A percentile compares a stretch with the other conserved stretches of the same genome.
Evolutionary conservation across 345 rosid species (phyloP).

Genomic region (Bretschneidera sinensis): DNA sequence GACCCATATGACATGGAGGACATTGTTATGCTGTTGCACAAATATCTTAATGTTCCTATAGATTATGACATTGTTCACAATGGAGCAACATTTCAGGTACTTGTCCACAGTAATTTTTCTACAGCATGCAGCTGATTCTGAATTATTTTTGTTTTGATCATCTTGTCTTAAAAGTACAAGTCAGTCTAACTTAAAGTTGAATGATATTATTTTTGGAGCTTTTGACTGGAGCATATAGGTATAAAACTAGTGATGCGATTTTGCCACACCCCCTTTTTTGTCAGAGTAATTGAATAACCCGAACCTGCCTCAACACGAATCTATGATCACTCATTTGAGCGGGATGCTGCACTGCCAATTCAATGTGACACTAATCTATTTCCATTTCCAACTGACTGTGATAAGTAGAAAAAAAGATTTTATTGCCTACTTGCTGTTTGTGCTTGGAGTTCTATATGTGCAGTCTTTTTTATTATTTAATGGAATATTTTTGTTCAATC

Average conservation of each 20-base stretch:
- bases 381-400: no score
- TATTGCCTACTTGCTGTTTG: no score
- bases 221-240: no score
- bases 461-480: no score
- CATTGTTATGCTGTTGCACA: conserved; percentile 71
- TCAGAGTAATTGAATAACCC: neutral
- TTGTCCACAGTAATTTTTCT: conserved; percentile 11
- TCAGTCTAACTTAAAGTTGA: neutral
- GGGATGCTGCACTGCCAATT: no score
- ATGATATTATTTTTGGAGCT: neutral
- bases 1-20: conserved; percentile 79
- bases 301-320: neutral
- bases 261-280: no score
- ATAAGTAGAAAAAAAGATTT: no score
- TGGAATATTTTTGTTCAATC: no score
- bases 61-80: conserved; percentile 86
- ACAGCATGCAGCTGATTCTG: neutral
- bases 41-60: conserved; percentile 61
- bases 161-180: conserved; percentile 3
- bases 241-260: no score
- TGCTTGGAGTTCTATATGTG: no score
- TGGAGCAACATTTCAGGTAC: conserved; percentile 95
- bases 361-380: no score
- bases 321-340: no score
- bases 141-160: neutral